These are phyloP conservation scores for Plasmodium vinckei DNA, from an alignment of 169 alveolate species.

Conservation along the genomic window DNA sequence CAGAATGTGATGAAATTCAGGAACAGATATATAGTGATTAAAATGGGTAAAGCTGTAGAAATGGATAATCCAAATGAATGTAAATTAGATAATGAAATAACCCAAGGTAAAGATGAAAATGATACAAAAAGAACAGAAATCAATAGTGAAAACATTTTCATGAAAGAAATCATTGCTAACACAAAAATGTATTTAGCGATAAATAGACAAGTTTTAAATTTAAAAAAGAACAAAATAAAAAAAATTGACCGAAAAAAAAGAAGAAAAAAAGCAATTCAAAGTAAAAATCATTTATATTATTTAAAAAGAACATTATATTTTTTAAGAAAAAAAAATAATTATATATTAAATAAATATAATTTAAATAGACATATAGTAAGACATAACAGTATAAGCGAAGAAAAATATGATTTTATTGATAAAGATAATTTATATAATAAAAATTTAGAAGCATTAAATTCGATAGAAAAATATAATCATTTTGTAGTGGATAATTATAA, in stretches of 20 bases:
- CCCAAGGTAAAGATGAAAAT: background rate
- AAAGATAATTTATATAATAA: slow-evolving; percentile 10
- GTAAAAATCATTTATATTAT: slow-evolving; percentile 1
- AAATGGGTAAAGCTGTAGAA: background rate
- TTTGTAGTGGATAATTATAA: slow-evolving; percentile 49
- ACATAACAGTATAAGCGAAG: slow-evolving; percentile 16
- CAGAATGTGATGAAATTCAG: background rate
- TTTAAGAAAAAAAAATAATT: slow-evolving; percentile 42
- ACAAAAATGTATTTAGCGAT: slow-evolving; percentile 14
- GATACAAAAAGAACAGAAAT: background rate
- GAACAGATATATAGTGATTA: background rate
- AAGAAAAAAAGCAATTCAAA: slow-evolving; percentile 6
- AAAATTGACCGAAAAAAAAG: slow-evolving; percentile 2
- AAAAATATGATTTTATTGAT: slow-evolving; percentile 16
- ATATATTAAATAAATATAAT: slow-evolving; percentile 31
- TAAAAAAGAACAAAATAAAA: slow-evolving; percentile 23
- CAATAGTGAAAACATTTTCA: slow-evolving; percentile 1
- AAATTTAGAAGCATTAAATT: slow-evolving; percentile 32
- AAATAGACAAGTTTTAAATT: slow-evolving; percentile 14
- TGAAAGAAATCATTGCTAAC: slow-evolving; percentile 20
- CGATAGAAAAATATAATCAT: slow-evolving; percentile 52
- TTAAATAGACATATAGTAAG: slow-evolving; percentile 16
- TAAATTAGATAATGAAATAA: background rate
- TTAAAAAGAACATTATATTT: slow-evolving; percentile 10
- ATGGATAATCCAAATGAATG: background rate